Conservation (phyloP, 805 yeast genomes). For the Yamadazyma sp. region DNA sequence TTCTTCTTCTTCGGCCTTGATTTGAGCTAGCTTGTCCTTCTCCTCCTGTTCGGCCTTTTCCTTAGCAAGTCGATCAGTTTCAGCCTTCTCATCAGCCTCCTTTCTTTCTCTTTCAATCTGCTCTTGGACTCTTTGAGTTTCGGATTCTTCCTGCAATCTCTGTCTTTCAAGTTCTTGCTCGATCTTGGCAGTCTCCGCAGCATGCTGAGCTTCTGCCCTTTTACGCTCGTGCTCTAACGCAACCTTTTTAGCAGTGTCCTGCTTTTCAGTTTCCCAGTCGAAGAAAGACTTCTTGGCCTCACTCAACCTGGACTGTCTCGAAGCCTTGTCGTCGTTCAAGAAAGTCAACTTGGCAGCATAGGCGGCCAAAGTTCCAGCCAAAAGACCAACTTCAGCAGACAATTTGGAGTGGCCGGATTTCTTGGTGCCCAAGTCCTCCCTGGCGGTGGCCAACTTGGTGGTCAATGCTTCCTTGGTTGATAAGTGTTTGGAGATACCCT, state of each 20-base stretch:
- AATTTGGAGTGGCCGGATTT: slow-evolving; percentile 38
- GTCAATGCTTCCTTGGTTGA: slow-evolving; percentile 44
- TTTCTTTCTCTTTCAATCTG: slow-evolving; percentile 21
- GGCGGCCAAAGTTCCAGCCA: slow-evolving; percentile 43
- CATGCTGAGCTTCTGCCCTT: slow-evolving; percentile 44
- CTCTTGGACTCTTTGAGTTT: slow-evolving; percentile 32
- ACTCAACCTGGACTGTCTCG: slow-evolving; percentile 33
- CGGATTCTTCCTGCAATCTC: slow-evolving; percentile 33
- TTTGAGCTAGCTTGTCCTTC: slow-evolving; percentile 17
- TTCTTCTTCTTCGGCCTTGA: slow-evolving; percentile 15
- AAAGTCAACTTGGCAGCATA: slow-evolving; percentile 43
- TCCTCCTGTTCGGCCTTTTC: slow-evolving; percentile 18
- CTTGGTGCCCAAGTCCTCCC: slow-evolving; percentile 37
- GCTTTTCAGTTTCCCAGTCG: slow-evolving; percentile 48
- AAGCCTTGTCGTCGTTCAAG: slow-evolving; percentile 39
- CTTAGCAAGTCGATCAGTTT: slow-evolving; percentile 13
- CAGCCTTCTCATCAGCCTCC: slow-evolving; percentile 12
- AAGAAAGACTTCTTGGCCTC: slow-evolving; percentile 42
- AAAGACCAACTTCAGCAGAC: slow-evolving; percentile 43
- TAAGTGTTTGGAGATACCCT: slow-evolving; percentile 25
- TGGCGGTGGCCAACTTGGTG: slow-evolving; percentile 33
- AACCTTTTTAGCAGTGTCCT: slow-evolving; percentile 39
- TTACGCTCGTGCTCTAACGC: slow-evolving; percentile 36
- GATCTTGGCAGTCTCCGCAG: slow-evolving; percentile 30
- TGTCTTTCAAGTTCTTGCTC: slow-evolving; percentile 36